Evolutionary conservation across 306 rosid species (phyloP).

Genomic region (Vigna reflexopilosa): DNA sequence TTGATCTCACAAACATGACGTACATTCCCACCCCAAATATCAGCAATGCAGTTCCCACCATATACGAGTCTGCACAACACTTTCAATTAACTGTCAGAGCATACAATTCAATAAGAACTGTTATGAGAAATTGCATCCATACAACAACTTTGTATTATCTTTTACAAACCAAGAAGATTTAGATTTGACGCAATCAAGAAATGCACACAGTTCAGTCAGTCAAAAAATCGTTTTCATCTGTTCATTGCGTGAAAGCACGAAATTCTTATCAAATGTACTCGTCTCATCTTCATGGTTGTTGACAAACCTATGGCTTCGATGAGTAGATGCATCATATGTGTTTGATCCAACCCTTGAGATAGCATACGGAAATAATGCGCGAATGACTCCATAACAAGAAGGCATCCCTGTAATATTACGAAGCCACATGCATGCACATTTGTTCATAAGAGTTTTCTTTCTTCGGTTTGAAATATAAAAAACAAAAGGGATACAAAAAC

Average conservation of each 20-base stretch:
- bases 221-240: too few relatives aligned
- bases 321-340: constrained; percentile 49
- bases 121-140: background rate
- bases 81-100: background rate
- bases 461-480: background rate
- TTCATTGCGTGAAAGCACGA: too few relatives aligned
- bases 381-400: constrained; percentile 49
- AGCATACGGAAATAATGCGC: constrained; percentile 41
- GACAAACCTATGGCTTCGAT: constrained; percentile 55
- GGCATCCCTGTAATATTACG: constrained; percentile 47
- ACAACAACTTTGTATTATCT: background rate
- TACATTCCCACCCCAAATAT: constrained; percentile 53
- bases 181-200: too few relatives aligned
- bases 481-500: background rate
- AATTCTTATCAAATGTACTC: too few relatives aligned
- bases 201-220: too few relatives aligned
- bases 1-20: constrained; percentile 52
- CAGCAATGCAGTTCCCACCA: constrained; percentile 55
- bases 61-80: constrained; percentile 53
- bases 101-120: too few relatives aligned
- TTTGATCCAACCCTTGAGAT: constrained; percentile 45
- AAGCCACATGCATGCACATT: background rate
- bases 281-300: background rate
- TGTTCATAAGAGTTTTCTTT: background rate
- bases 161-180: too few relatives aligned